These are phyloP conservation scores for Ophiosphaerella narmari DNA, from an alignment of 2,329 filamentous ascomycete genomes.

Conservation along the genomic window DNA sequence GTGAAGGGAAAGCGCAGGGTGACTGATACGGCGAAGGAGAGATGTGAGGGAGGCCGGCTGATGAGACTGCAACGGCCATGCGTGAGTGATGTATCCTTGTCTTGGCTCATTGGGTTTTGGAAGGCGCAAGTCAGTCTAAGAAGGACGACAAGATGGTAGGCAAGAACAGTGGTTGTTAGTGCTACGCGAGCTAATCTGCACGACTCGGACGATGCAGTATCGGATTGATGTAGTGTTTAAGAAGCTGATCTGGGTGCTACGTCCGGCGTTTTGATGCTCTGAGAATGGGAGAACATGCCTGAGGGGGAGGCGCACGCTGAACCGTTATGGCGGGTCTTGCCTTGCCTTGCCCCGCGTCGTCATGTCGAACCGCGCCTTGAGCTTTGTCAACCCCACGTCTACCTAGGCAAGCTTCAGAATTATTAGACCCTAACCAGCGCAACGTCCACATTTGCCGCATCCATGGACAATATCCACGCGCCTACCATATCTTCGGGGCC, in stretches of 20 bases:
- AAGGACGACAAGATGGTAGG: background rate
- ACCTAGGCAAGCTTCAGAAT: conserved; percentile 4
- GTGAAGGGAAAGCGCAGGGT: conserved; percentile 27
- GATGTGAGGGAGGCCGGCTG: background rate
- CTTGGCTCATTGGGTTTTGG: no score
- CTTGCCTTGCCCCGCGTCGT: conserved; percentile 10
- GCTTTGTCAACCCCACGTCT: conserved; percentile 12
- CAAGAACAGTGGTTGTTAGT: background rate
- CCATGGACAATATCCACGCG: conserved; percentile 70
- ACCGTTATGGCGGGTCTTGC: conserved; percentile 3
- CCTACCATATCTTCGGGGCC: conserved; percentile 80
- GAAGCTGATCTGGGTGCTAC: no score
- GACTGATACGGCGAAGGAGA: conserved; percentile 9
- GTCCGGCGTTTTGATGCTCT: background rate
- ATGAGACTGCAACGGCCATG: background rate
- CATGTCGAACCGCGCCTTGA: background rate
- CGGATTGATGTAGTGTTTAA: no score
- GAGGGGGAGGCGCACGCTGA: background rate
- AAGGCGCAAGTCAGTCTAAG: background rate
- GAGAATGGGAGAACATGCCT: background rate
- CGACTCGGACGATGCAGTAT: background rate
- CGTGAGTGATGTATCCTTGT: background rate
- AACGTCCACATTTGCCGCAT: conserved; percentile 45
- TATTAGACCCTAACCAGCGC: conserved; percentile 2
- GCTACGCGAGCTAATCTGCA: background rate